phyloP scores from a whole-genome alignment of 2,329 filamentous ascomycete species.

The Fusarium annulatum region DNA sequence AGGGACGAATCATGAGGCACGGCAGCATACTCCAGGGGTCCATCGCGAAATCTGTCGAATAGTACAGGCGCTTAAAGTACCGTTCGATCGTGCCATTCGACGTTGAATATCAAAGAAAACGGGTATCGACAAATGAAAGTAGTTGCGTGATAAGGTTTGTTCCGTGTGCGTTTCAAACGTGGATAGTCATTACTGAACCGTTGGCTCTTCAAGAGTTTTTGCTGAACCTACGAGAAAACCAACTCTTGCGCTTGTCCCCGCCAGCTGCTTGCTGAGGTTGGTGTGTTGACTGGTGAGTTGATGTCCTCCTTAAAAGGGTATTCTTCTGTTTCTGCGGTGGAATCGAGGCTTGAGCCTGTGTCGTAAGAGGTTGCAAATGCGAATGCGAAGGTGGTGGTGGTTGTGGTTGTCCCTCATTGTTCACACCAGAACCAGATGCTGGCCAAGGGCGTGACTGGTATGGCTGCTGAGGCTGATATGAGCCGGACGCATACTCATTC shows the following conservation, averaged over 20 bases:
- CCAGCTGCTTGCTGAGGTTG: slow-evolving; percentile 37
- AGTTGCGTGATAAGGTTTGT: slow-evolving; percentile 18
- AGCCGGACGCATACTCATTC: slow-evolving; percentile 74
- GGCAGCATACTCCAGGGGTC: slow-evolving; percentile 11
- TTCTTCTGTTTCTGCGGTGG: slow-evolving; percentile 46
- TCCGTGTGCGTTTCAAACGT: slow-evolving; percentile 21
- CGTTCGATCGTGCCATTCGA: neutral
- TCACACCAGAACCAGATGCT: slow-evolving; percentile 48
- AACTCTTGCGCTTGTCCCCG: slow-evolving; percentile 85
- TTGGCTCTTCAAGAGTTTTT: slow-evolving; percentile 54
- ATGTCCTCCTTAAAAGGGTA: slow-evolving; percentile 45
- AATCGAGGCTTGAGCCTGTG: slow-evolving; percentile 29
- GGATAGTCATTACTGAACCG: slow-evolving; percentile 7
- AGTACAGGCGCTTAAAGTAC: slow-evolving; percentile 1
- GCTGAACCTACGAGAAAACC: slow-evolving; percentile 87
- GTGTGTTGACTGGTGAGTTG: slow-evolving; percentile 39
- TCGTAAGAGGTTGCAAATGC: slow-evolving; percentile 36
- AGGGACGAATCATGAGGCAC: slow-evolving; percentile 15
- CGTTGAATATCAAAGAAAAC: slow-evolving; percentile 28
- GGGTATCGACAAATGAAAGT: slow-evolving; percentile 47
- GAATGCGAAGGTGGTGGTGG: slow-evolving; percentile 43
- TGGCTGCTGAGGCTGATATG: slow-evolving; percentile 55
- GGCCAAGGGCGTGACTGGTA: slow-evolving; percentile 58
- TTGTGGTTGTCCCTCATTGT: slow-evolving; percentile 40
- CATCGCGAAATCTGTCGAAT: slow-evolving; percentile 12